phyloP scores from a whole-genome alignment of 345 rosid species.

The Gossypium rotundifolium region DNA sequence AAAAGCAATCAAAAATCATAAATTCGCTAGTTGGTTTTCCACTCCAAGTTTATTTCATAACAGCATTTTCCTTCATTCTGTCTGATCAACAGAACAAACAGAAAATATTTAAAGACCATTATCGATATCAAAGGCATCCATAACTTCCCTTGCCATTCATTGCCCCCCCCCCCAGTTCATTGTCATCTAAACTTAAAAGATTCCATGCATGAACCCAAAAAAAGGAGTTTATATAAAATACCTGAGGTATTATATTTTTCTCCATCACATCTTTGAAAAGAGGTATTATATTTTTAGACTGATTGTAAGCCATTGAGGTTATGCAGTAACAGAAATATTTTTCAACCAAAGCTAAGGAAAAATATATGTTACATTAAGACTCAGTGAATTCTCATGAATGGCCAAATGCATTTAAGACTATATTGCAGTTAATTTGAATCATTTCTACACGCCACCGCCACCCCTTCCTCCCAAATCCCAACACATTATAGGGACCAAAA shows the following conservation, averaged over 20 bases:
- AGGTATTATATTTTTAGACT: slow-evolving; percentile 21
- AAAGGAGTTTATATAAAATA: slow-evolving; percentile 16
- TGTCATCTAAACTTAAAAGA: background rate
- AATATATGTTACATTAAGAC: background rate
- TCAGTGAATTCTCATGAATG: background rate
- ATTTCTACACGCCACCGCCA: background rate
- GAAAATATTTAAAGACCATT: too few species aligned
- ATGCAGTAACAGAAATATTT: background rate
- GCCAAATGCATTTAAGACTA: background rate
- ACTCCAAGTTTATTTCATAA: background rate
- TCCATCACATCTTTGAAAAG: slow-evolving; percentile 97
- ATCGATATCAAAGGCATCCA: background rate
- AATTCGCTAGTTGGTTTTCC: background rate
- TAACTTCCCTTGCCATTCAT: background rate
- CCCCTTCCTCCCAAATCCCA: background rate
- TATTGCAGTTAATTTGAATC: background rate
- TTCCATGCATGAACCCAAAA: background rate
- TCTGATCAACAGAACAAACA: background rate
- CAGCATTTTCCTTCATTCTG: background rate
- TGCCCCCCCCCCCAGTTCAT: background rate
- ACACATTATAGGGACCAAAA: background rate
- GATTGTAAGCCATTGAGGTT: background rate
- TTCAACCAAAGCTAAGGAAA: background rate
- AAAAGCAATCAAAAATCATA: background rate
- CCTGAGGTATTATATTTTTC: slow-evolving; percentile 97